A percentile compares a stretch with the other conserved stretches of the same genome.
Conservation (phyloP, 2,329 filamentous ascomycete species). For the Huntiella decipiens region DNA sequence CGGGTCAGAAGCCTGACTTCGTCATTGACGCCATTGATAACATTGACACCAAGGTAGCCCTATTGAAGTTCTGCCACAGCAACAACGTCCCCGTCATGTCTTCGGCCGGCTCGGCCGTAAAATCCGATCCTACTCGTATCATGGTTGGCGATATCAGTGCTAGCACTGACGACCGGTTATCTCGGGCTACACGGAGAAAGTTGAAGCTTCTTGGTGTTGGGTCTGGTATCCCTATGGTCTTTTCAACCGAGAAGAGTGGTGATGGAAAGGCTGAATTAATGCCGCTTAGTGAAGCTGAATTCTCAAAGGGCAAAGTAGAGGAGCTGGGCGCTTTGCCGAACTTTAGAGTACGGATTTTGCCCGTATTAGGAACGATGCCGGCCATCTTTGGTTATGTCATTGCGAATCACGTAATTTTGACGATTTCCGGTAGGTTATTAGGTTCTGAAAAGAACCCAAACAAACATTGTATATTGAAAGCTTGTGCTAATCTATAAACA, state of each 20-base stretch:
- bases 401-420: conserved; percentile 82
- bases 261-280: conserved; percentile 82
- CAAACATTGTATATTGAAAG: background rate
- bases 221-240: conserved; percentile 77
- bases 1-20: conserved; percentile 48
- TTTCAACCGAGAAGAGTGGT: conserved; percentile 74
- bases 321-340: conserved; percentile 80
- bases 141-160: conserved; percentile 79
- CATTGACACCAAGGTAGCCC: conserved; percentile 84
- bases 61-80: conserved; percentile 73
- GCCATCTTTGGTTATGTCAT: conserved; percentile 83
- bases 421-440: conserved; percentile 32
- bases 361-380: conserved; percentile 91
- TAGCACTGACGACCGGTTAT: conserved; percentile 76
- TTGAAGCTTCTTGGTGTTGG: conserved; percentile 62
- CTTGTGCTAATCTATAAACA: conserved; percentile 14
- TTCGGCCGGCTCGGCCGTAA: conserved; percentile 91
- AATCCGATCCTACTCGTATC: conserved; percentile 67
- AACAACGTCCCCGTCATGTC: conserved; percentile 68
- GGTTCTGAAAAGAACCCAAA: too few species aligned
- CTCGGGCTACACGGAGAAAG: conserved; percentile 61
- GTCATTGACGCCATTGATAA: conserved; percentile 98
- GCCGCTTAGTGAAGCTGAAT: conserved; percentile 74
- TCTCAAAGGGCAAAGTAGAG: conserved; percentile 64
- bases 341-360: conserved; percentile 85